Base-by-base conservation (phyloP, 2,329 filamentous ascomycete genomes). In the Phaeosphaeriaceae sp. region DNA sequence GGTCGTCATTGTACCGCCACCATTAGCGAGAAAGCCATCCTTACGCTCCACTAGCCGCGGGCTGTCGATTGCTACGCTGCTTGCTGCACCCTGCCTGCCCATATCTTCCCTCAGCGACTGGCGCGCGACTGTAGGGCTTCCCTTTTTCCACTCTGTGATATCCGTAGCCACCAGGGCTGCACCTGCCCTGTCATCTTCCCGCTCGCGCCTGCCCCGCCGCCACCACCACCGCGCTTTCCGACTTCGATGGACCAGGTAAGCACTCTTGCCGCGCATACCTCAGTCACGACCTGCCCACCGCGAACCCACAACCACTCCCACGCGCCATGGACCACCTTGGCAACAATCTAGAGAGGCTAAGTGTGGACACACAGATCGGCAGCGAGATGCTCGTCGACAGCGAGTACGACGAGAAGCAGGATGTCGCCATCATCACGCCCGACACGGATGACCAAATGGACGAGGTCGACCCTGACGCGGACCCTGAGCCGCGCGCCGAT, bases 321-420 rank as follows among this genome's bases (percentile, higher is more conserved):
- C 20, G 44, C 40, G 20, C 31, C 41, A 50, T 52, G 45, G 53
- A 49, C 45, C n/a, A n/a, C 46, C 53, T 59, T 51, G 27, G 27
- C 47, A 42, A 58, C 61, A 48, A 63, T 60, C n/a, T 48, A 1
- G 7, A 21, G n/a, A 15, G 19, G 47, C 61, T 66, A 48, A 66
- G 53, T 24, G 33, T 42, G 20, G 41, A 24, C 15, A 13, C 33
- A 21, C n/a, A 88, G 85, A 80, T 86, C 71, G 84, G 84, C 67
- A 85, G 82, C 78, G 86, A 88, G 69, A 88, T 88, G 84, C 80
- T 88, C 75, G 82, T 88, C 68, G 86, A 88, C 69, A 79, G 84
- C 62, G 86, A 86, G 71, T 86, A 83, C 73, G 85, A 88, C 78
- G 86, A 88, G 72, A 85, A 86, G 75, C 82, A 83, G 58, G 80